Percentiles rank a stretch among this genome's conserved stretches.
Evolutionary conservation across 805 yeast genomes (phyloP).

Genomic region (Hagleromyces aurorensis): DNA sequence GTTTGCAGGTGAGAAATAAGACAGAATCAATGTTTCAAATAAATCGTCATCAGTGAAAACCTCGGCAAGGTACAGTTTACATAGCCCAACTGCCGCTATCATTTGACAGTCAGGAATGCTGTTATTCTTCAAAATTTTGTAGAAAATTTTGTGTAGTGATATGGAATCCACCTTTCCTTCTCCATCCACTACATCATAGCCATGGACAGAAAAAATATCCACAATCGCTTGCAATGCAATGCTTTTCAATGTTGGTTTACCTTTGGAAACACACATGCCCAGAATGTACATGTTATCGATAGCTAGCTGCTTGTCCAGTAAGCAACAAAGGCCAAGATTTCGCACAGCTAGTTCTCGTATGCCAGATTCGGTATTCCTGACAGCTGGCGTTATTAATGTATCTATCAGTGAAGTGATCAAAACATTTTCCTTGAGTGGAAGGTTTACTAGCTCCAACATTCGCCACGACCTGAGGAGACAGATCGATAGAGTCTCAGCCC

Average conservation of each 20-base stretch:
- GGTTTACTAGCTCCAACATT: conserved; percentile 58
- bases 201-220: conserved; percentile 74
- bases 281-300: conserved; percentile 54
- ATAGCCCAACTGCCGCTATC: conserved; percentile 76
- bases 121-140: conserved; percentile 50
- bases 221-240: conserved; percentile 63
- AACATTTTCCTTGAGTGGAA: conserved; percentile 55
- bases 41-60: conserved; percentile 62
- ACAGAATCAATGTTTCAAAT: conserved; percentile 59
- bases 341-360: conserved; percentile 59
- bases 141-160: conserved; percentile 61
- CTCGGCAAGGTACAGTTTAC: conserved; percentile 74
- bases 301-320: conserved; percentile 61
- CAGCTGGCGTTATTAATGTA: conserved; percentile 72
- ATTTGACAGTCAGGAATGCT: conserved; percentile 64
- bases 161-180: conserved; percentile 56
- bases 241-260: conserved; percentile 52
- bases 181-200: conserved; percentile 56
- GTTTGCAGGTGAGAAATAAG: conserved; percentile 68
- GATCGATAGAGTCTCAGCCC: conserved; percentile 43
- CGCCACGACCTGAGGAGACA: conserved; percentile 64
- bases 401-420: conserved; percentile 63
- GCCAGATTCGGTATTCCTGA: conserved; percentile 47
- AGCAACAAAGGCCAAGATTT: conserved; percentile 73
- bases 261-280: conserved; percentile 62